Percentiles rank a stretch among this genome's conserved stretches.
Evolutionary conservation across 139 green algal genomes (phyloP).

Genomic region (Trebouxia sp.): DNA sequence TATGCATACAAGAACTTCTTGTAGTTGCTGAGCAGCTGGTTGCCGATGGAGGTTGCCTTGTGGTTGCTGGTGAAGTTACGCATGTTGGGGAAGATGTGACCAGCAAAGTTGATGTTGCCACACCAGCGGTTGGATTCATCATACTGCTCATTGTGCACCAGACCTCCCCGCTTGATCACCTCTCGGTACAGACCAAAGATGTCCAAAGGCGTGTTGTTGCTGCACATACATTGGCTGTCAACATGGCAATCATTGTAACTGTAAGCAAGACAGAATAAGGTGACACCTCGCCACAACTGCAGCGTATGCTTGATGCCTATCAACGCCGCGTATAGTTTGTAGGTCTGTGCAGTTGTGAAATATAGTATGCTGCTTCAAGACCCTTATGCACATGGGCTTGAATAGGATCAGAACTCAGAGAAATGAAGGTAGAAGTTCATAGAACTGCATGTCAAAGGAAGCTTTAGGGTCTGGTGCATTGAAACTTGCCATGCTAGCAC

Average conservation of each 20-base stretch:
- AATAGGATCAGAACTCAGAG: too few species aligned
- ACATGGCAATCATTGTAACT: not conserved
- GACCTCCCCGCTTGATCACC: conserved; percentile 46
- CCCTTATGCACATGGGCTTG: too few species aligned
- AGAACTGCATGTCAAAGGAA: too few species aligned
- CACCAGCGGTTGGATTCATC: conserved; percentile 48
- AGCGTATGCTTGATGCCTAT: not conserved
- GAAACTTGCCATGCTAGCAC: too few species aligned
- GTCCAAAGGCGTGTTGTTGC: conserved; percentile 56
- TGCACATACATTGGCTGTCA: conserved; percentile 30
- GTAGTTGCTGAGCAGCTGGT: conserved; percentile 61
- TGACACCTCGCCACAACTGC: too few species aligned
- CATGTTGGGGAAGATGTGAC: conserved; percentile 53
- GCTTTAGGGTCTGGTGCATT: too few species aligned
- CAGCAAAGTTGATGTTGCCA: conserved; percentile 34
- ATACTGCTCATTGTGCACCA: conserved; percentile 51
- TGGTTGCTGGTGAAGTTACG: conserved; percentile 53
- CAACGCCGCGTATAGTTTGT: not conserved
- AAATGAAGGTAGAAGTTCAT: too few species aligned
- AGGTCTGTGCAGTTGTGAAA: too few species aligned
- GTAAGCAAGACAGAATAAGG: too few species aligned
- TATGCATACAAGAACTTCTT: conserved; percentile 49
- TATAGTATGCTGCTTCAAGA: too few species aligned
- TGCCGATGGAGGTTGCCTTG: conserved; percentile 51
- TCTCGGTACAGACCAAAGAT: conserved; percentile 58